A percentile compares a stretch with the other conserved stretches of the same genome.
Evolutionary conservation across 805 yeast species (phyloP).

Genomic region (Clavispora vitiphila): DNA sequence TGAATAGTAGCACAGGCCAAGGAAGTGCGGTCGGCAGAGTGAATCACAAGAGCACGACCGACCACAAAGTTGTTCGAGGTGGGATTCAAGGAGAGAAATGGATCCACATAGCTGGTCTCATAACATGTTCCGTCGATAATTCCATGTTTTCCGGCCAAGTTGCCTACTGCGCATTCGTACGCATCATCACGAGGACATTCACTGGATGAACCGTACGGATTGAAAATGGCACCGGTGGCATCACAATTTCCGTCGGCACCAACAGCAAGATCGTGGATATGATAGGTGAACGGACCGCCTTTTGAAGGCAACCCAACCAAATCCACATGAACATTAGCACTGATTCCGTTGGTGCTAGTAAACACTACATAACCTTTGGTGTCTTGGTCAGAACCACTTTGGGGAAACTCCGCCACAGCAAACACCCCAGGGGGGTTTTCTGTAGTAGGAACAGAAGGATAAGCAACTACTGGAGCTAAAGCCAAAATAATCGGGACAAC

Average conservation of each 20-base stretch:
- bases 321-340: constrained; percentile 64
- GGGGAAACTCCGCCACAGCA: constrained; percentile 54
- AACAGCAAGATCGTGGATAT: constrained; percentile 57
- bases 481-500: background rate
- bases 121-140: constrained; percentile 65
- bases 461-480: constrained; percentile 18
- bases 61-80: constrained; percentile 53
- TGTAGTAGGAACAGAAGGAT: constrained; percentile 46
- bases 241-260: constrained; percentile 48
- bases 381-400: constrained; percentile 9
- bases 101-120: constrained; percentile 59
- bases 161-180: constrained; percentile 60
- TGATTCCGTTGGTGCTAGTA: constrained; percentile 54
- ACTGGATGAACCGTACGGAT: constrained; percentile 44
- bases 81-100: constrained; percentile 58
- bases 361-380: constrained; percentile 43
- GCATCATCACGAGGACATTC: constrained; percentile 38
- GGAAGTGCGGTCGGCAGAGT: constrained; percentile 8
- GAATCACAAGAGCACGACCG: constrained; percentile 40
- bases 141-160: constrained; percentile 76
- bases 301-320: constrained; percentile 61
- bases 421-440: constrained; percentile 47
- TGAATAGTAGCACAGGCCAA: constrained; percentile 17
- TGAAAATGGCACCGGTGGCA: constrained; percentile 51
- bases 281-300: constrained; percentile 68